phyloP scores from a whole-genome alignment of 345 rosid genomes.

The Ceriops zippeliana region DNA sequence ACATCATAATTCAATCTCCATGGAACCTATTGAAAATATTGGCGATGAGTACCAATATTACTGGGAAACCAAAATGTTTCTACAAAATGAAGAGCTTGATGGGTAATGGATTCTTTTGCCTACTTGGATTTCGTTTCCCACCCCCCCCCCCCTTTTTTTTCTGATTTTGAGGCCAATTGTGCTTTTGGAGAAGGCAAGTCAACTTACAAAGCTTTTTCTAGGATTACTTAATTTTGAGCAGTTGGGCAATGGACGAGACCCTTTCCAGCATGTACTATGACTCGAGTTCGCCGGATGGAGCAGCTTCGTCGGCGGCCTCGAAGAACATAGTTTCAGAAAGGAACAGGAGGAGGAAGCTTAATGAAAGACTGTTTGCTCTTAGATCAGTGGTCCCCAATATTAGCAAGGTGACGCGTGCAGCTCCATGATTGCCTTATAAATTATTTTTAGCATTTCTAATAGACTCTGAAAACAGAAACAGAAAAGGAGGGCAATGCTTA shows the following conservation, averaged over 20 bases:
- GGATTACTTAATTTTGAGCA: not conserved
- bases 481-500: too few relatives aligned
- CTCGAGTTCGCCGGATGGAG: constrained; percentile 94
- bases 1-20: not conserved
- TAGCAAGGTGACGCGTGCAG: constrained; percentile 49
- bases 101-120: not conserved
- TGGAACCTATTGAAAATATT: constrained; percentile 33
- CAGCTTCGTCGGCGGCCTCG: constrained; percentile 66
- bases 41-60: constrained; percentile 52
- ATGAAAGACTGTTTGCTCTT: constrained; percentile 81
- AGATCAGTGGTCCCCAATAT: constrained; percentile 94
- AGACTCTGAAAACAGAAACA: not conserved
- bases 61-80: constrained; percentile 61
- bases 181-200: not conserved
- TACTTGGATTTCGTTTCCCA: not conserved
- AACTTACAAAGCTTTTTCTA: not conserved
- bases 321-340: constrained; percentile 90
- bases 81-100: constrained; percentile 56
- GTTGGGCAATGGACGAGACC: constrained; percentile 28
- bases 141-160: not conserved
- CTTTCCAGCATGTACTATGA: constrained; percentile 50
- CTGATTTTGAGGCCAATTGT: not conserved
- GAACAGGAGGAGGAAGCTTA: constrained; percentile 84
- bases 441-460: not conserved
- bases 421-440: not conserved